These are phyloP conservation scores for Didymella pomorum DNA, from an alignment of 2,329 filamentous ascomycete genomes.

Conservation along the genomic window DNA sequence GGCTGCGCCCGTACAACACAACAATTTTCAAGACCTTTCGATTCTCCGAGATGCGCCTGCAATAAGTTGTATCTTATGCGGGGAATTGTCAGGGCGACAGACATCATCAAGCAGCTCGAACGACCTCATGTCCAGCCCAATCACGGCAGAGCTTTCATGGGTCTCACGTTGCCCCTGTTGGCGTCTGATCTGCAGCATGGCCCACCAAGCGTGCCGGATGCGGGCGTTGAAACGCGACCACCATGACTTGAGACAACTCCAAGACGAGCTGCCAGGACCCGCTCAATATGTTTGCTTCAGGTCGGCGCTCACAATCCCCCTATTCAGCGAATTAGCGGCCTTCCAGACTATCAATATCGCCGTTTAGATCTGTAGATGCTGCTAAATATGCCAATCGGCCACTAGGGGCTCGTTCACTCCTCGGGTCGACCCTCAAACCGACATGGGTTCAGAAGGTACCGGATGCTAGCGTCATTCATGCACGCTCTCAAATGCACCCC, in stretches of 20 bases:
- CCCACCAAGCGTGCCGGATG: constrained; percentile 30
- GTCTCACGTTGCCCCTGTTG: constrained; percentile 40
- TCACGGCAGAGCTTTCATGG: constrained; percentile 21
- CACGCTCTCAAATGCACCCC: constrained; percentile 48
- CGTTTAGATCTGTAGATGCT: constrained; percentile 25
- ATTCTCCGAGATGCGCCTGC: constrained; percentile 3
- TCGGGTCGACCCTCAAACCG: constrained; percentile 45
- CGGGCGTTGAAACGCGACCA: constrained; percentile 47
- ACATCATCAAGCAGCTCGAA: constrained; percentile 14
- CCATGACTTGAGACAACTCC: constrained; percentile 47
- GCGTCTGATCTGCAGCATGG: constrained; percentile 35
- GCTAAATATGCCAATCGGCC: constrained; percentile 40
- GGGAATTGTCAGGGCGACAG: constrained; percentile 22
- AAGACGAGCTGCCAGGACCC: constrained; percentile 38
- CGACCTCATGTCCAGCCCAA: constrained; percentile 20
- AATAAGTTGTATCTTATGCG: constrained; percentile 28
- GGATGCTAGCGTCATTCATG: constrained; percentile 50
- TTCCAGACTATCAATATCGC: constrained; percentile 24
- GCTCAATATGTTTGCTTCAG: constrained; percentile 35
- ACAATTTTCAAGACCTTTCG: constrained; percentile 8
- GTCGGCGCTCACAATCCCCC: constrained; percentile 26
- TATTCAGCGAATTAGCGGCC: constrained; percentile 31
- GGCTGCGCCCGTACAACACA: background rate
- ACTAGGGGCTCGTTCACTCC: constrained; percentile 29
- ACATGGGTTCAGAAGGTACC: constrained; percentile 47